These are phyloP conservation scores for Aspergillus coremiiformis DNA, from an alignment of 495 filamentous ascomycete genomes.

Conservation along the genomic window DNA sequence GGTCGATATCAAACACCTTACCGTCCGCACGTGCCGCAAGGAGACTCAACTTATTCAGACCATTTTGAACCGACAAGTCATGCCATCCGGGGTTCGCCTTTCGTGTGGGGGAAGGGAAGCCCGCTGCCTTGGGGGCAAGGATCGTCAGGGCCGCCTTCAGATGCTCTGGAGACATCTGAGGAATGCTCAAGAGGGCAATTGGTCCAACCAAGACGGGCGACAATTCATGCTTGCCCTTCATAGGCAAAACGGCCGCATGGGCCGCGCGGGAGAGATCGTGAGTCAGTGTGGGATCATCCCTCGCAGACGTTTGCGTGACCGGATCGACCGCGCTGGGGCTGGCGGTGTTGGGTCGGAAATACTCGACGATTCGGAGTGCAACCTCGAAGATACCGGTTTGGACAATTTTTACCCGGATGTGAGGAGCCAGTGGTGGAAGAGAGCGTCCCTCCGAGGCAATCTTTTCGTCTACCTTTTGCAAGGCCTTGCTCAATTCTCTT, in stretches of 20 bases:
- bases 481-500: constrained; percentile 65
- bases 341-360: constrained; percentile 56
- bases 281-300: constrained; percentile 47
- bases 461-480: constrained; percentile 58
- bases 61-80: constrained; percentile 66
- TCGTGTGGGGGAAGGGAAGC: constrained; percentile 70
- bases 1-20: constrained; percentile 72
- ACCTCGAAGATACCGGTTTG: constrained; percentile 83
- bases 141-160: constrained; percentile 69
- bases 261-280: constrained; percentile 71
- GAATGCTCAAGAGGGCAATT: constrained; percentile 71
- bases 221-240: constrained; percentile 55
- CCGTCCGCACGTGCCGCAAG: constrained; percentile 78
- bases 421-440: constrained; percentile 39
- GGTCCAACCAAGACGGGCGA: constrained; percentile 75
- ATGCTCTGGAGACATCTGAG: constrained; percentile 71
- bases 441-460: constrained; percentile 40
- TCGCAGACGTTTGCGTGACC: constrained; percentile 35
- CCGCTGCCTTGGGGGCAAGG: constrained; percentile 58
- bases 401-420: constrained; percentile 70
- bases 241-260: constrained; percentile 49
- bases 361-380: constrained; percentile 78
- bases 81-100: constrained; percentile 71
- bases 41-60: constrained; percentile 77
- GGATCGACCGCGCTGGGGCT: constrained; percentile 37